Evolutionary conservation across 176 grass and related monocot genomes (phyloP), one percentile per base, ranked within the genome.

Genomic region (Poa annua): DNA sequence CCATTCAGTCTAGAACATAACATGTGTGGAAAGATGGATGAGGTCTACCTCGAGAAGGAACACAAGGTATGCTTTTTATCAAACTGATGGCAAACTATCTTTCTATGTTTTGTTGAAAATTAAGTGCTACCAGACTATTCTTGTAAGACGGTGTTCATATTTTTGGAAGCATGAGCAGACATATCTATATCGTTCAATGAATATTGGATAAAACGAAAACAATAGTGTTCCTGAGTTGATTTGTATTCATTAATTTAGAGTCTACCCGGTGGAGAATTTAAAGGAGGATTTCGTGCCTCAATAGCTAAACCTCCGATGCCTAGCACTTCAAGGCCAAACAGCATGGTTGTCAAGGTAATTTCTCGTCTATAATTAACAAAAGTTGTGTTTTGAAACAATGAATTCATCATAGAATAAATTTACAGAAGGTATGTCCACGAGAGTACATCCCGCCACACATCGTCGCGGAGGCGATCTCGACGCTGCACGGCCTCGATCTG

Each of bases 391-490:
- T 29, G 7, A 69, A 24, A 0, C 11, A 8, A 81, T 17, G 11
- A 26, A 51, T 55, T 82, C 41, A 61, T 82, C 41, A 61, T 0
- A 0, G 26, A 76, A 80, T 15, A 24, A 6, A 60, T 4, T 32
- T 25, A 51, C 86, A 94, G 92, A 94, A 94, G 64, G 92, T 94
- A 9, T 94, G 92, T n/a, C 88, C 52, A 0, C 80, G 92, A 6
- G 88, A 94, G 51, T 86, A 89, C 86, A 94, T 94, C 72, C 92
- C 92, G 51, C 77, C 92, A 12, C 88, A 94, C 80, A 91, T 91
- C 70, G 66, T 94, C 3, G 92, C 92, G 25, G 92, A 94, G 84
- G 92, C 89, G 41, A 91, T 94, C 60, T 94, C 92, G 41, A 91
- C 86, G 24, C 84, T 94, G 56, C 88, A 82, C 42, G 92, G 88